Conservation (phyloP, 768 basidiomycete species). For the Suillus clintonianus region DNA sequence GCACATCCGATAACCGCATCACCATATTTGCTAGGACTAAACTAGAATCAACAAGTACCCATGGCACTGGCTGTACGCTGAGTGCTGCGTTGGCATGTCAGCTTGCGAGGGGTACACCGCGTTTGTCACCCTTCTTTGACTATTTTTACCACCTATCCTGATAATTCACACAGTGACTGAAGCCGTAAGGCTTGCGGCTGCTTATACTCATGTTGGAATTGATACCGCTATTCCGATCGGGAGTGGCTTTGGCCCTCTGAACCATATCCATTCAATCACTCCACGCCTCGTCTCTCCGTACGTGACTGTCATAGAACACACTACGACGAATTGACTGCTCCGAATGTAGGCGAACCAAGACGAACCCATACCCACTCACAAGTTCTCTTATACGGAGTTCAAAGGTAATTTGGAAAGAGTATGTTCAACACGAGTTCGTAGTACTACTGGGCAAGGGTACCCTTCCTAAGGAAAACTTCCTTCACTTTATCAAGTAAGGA, state of each 20-base stretch:
- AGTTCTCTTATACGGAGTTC: slow-evolving; percentile 62
- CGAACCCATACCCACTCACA: slow-evolving; percentile 71
- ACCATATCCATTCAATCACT: slow-evolving; percentile 72
- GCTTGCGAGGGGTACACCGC: slow-evolving; percentile 52
- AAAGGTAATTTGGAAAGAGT: slow-evolving; percentile 62
- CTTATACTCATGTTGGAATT: slow-evolving; percentile 79
- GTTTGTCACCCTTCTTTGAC: slow-evolving; percentile 26
- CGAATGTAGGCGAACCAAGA: slow-evolving; percentile 50
- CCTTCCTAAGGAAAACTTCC: slow-evolving; percentile 63
- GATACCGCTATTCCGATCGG: slow-evolving; percentile 68
- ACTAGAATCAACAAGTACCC: slow-evolving; percentile 71
- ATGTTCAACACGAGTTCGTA: slow-evolving; percentile 86
- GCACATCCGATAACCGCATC: slow-evolving; percentile 30
- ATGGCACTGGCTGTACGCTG: slow-evolving; percentile 94
- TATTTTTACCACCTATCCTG: neutral
- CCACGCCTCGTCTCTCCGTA: slow-evolving; percentile 53
- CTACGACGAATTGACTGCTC: neutral
- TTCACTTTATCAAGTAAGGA: slow-evolving; percentile 81
- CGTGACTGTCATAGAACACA: slow-evolving; percentile 32
- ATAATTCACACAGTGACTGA: slow-evolving; percentile 45
- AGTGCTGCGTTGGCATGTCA: slow-evolving; percentile 76
- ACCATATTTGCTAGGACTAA: slow-evolving; percentile 63
- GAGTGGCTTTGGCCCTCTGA: slow-evolving; percentile 79
- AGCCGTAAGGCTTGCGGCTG: slow-evolving; percentile 59
- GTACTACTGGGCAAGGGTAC: slow-evolving; percentile 72